Evolutionary conservation across 768 basidiomycete genomes (phyloP).

Genomic region (Vishniacozyma victoriae): DNA sequence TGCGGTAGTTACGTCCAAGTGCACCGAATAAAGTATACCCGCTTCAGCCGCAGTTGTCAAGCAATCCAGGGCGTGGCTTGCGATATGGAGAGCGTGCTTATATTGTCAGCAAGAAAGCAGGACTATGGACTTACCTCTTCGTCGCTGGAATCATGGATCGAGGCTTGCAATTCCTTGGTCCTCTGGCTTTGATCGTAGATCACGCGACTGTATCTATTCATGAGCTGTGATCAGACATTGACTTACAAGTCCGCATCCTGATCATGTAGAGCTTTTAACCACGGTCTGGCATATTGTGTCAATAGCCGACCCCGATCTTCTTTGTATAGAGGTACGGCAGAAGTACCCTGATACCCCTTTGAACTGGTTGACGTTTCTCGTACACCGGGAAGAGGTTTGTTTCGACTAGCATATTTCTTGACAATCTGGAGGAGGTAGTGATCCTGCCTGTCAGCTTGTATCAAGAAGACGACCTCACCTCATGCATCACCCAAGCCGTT

Average conservation of each 20-base stretch:
- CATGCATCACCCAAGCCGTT: constrained; percentile 65
- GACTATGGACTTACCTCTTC: constrained; percentile 6
- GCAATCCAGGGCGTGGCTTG: constrained; percentile 24
- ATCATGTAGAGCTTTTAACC: constrained; percentile 66
- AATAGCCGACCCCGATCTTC: constrained; percentile 57
- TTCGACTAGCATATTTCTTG: constrained; percentile 61
- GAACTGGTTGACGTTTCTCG: constrained; percentile 45
- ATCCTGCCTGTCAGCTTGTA: constrained; percentile 50
- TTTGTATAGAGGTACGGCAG: constrained; percentile 62
- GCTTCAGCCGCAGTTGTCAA: constrained; percentile 20
- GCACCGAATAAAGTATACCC: constrained; percentile 16
- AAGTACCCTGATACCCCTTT: neutral
- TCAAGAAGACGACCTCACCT: constrained; percentile 51
- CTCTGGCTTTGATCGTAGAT: constrained; percentile 31
- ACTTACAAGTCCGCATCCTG: constrained; percentile 56
- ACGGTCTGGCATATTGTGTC: constrained; percentile 57
- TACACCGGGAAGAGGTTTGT: constrained; percentile 61
- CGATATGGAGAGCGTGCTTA: constrained; percentile 14
- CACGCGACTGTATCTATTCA: constrained; percentile 18
- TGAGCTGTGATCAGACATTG: neutral
- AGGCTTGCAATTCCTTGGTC: constrained; percentile 4
- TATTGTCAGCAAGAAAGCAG: neutral
- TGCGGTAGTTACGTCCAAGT: constrained; percentile 21
- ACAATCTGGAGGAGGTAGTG: constrained; percentile 61
- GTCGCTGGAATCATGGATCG: neutral